Evolutionary conservation across 225 moss, liverwort and hornwort genomes (phyloP).

Genomic region (Climacium dendroides): DNA sequence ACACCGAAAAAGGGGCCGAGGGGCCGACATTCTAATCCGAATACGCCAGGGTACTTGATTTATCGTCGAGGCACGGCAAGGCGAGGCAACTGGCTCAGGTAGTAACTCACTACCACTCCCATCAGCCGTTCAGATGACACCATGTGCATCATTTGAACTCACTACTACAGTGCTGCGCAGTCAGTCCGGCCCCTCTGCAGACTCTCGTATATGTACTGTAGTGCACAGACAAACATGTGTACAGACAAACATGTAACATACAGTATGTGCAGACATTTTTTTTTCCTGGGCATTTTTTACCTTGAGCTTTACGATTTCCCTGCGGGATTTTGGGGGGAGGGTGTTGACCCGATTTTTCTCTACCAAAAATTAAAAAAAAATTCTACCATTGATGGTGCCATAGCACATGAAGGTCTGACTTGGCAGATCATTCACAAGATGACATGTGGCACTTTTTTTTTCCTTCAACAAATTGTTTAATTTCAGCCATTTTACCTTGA

Average conservation of each 20-base stretch:
- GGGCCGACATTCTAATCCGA: not conserved
- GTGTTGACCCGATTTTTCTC: no score
- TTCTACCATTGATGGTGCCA: no score
- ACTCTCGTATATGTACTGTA: no score
- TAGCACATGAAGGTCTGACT: no score
- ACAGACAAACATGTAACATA: not conserved
- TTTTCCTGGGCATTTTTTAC: no score
- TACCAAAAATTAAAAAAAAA: no score
- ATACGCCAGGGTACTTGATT: not conserved
- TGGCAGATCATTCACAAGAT: no score
- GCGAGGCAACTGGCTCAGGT: not conserved
- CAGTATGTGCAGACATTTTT: not conserved
- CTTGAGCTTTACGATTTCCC: not conserved
- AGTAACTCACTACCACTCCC: not conserved
- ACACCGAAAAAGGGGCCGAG: not conserved
- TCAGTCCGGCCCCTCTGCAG: no score
- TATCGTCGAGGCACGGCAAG: not conserved
- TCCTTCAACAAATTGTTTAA: no score
- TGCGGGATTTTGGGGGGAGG: not conserved
- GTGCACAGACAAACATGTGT: not conserved
- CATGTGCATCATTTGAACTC: not conserved
- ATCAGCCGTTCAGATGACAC: not conserved
- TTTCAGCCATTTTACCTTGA: no score
- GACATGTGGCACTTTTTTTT: no score
- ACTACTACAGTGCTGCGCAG: not conserved